phyloP scores from a whole-genome alignment of 2,329 filamentous ascomycete species.

The Dactylellina cionopaga region DNA sequence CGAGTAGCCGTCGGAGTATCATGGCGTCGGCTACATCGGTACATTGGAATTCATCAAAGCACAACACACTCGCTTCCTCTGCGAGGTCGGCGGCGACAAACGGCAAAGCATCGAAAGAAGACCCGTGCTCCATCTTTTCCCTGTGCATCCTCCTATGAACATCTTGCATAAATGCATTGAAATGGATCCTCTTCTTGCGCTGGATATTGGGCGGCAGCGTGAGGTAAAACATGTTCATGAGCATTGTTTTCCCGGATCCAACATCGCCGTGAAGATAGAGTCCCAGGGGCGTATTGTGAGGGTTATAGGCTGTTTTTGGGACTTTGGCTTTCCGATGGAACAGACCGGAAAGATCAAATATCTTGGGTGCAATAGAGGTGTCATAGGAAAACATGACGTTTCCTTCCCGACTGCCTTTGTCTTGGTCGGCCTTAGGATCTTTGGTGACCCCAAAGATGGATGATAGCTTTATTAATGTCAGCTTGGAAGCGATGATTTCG shows the following conservation, averaged over 20 bases:
- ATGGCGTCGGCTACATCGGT: constrained; percentile 94
- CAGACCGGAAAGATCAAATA: constrained; percentile 45
- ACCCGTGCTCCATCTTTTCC: constrained; percentile 88
- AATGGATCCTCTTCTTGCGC: constrained; percentile 92
- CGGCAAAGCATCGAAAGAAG: constrained; percentile 87
- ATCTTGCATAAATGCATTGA: constrained; percentile 99
- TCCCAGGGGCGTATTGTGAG: constrained; percentile 81
- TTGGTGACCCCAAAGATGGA: constrained; percentile 73
- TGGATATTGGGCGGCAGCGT: constrained; percentile 95
- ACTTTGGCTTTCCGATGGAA: constrained; percentile 27
- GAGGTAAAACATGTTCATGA: constrained; percentile 96
- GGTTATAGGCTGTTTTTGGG: constrained; percentile 57
- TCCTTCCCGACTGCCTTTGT: constrained; percentile 62
- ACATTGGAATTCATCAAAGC: constrained; percentile 98
- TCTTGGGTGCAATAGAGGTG: constrained; percentile 49
- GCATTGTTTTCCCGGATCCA: constrained; percentile 97
- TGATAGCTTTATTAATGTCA: constrained; percentile 21
- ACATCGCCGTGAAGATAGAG: constrained; percentile 97
- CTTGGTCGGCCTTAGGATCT: constrained; percentile 63
- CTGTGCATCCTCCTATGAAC: constrained; percentile 98
- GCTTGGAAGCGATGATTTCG: background rate
- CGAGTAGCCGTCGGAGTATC: constrained; percentile 88
- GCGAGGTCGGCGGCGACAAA: constrained; percentile 96
- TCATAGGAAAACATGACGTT: constrained; percentile 63
- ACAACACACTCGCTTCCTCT: constrained; percentile 79